Evolutionary conservation across 441 rosid genomes (phyloP).

Genomic region (Kokia cookei): DNA sequence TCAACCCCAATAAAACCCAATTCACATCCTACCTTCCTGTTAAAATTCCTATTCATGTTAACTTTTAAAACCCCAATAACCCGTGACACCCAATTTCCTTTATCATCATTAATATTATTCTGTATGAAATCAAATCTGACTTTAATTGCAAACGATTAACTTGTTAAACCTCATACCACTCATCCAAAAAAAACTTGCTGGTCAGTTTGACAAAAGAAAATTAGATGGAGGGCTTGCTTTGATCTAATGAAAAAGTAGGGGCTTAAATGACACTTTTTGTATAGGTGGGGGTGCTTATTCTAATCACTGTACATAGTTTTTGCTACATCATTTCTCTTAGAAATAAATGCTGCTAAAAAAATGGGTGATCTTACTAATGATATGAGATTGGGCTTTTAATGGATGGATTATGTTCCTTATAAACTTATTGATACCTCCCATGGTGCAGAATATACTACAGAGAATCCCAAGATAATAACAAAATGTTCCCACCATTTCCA

Average conservation of each 20-base stretch:
- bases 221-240: not conserved
- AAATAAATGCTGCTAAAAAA: not conserved
- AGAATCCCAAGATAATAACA: conserved; percentile 66
- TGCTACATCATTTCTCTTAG: not conserved
- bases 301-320: not conserved
- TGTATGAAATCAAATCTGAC: not conserved
- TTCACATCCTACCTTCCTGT: too few relatives aligned
- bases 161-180: not conserved
- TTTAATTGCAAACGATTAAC: not conserved
- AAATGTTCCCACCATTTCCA: conserved; percentile 71
- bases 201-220: not conserved
- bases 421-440: not conserved
- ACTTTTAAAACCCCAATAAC: too few relatives aligned
- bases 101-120: not conserved
- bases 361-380: not conserved
- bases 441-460: conserved; percentile 55
- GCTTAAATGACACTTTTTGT: not conserved
- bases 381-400: not conserved
- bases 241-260: not conserved
- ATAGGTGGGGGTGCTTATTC: not conserved
- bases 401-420: not conserved
- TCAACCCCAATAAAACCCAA: too few relatives aligned
- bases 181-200: not conserved
- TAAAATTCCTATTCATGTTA: too few relatives aligned
- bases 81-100: not conserved